phyloP scores from a whole-genome alignment of 2,329 filamentous ascomycete species.

The Sclerotinia subarctica region DNA sequence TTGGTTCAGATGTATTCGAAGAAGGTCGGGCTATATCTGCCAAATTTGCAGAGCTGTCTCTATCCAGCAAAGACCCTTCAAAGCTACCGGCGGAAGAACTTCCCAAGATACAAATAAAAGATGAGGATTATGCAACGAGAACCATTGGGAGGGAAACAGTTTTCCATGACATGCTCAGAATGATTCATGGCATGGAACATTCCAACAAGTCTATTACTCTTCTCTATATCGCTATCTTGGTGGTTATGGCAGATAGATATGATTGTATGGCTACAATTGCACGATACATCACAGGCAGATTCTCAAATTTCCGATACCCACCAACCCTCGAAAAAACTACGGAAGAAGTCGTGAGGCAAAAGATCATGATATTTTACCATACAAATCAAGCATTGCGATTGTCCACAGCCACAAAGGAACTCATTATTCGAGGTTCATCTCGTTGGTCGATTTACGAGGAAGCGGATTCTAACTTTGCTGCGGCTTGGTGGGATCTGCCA shows the following conservation, averaged over 20 bases:
- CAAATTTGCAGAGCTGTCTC: conserved; percentile 49
- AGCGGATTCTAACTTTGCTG: conserved; percentile 39
- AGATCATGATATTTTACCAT: conserved; percentile 63
- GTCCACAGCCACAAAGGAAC: conserved; percentile 58
- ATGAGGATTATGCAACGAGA: conserved; percentile 66
- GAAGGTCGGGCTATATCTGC: conserved; percentile 57
- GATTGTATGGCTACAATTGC: conserved; percentile 58
- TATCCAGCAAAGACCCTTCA: conserved; percentile 46
- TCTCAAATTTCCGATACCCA: conserved; percentile 53
- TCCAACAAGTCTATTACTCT: conserved; percentile 49
- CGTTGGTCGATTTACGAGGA: conserved; percentile 39
- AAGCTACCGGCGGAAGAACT: conserved; percentile 51
- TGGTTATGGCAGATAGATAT: conserved; percentile 71
- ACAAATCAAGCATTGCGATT: conserved; percentile 61
- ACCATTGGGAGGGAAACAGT: conserved; percentile 57
- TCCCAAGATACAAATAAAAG: conserved; percentile 61
- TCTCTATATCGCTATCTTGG: conserved; percentile 61
- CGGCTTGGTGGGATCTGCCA: conserved; percentile 71
- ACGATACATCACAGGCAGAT: conserved; percentile 48
- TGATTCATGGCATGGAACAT: conserved; percentile 55
- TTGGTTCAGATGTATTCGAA: conserved; percentile 59
- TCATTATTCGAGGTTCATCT: conserved; percentile 63
- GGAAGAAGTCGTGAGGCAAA: conserved; percentile 67
- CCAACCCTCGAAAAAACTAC: conserved; percentile 46
- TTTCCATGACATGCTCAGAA: conserved; percentile 65